Evolutionary conservation across 2,329 filamentous ascomycete species (phyloP).

Genomic region (Apiospora pterosperma): DNA sequence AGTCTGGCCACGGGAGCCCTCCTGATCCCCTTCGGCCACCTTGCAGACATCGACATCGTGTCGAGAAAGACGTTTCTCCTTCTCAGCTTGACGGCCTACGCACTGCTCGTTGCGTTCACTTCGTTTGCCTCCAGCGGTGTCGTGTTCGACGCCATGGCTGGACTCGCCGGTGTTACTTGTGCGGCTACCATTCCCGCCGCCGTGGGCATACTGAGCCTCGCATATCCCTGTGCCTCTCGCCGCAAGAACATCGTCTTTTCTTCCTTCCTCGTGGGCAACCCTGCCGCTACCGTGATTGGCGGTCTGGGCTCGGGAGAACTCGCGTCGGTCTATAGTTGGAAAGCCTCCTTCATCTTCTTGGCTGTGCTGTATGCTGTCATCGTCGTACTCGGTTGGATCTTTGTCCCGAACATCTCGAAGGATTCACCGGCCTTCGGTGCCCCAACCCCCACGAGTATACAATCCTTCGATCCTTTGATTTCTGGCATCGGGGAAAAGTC

Average conservation of each 20-base stretch:
- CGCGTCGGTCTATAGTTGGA: slow-evolving; percentile 25
- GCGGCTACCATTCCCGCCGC: slow-evolving; percentile 29
- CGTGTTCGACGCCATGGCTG: slow-evolving; percentile 27
- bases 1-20: slow-evolving; percentile 29
- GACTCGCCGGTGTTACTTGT: slow-evolving; percentile 27
- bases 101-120: slow-evolving; percentile 22
- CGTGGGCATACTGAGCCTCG: slow-evolving; percentile 27
- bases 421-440: neutral
- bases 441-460: neutral
- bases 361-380: slow-evolving; percentile 24
- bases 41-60: slow-evolving; percentile 24
- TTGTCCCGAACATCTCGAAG: slow-evolving; percentile 24
- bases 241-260: slow-evolving; percentile 30
- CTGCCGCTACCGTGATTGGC: slow-evolving; percentile 28
- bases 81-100: slow-evolving; percentile 23
- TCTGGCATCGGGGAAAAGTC: too few relatives aligned
- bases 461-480: neutral
- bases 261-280: slow-evolving; percentile 30
- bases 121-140: slow-evolving; percentile 23
- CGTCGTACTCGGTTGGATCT: slow-evolving; percentile 20
- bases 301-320: slow-evolving; percentile 29
- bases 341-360: slow-evolving; percentile 27
- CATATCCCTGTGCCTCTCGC: slow-evolving; percentile 26
- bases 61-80: slow-evolving; percentile 27
- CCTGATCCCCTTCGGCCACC: slow-evolving; percentile 27